Evolutionary conservation across 2,329 filamentous ascomycete genomes (phyloP), one percentile per base, ranked within the genome.

Genomic region (Alternaria burnsii): DNA sequence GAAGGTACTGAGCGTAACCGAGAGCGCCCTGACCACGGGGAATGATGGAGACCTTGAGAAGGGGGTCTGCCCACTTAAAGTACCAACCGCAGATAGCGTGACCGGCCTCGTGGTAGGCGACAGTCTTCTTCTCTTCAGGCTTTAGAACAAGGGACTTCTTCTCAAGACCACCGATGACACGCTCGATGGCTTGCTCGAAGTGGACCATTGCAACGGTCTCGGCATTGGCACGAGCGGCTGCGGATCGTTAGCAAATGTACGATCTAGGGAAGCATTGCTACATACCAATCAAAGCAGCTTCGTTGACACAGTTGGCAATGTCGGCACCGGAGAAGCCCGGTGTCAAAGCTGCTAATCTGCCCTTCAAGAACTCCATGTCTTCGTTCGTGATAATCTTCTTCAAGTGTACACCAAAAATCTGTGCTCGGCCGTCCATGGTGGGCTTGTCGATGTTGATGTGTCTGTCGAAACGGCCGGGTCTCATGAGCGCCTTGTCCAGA

Each of bases 81-180:
- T 91, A 99, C 95, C 95, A 99, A 59, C 95, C 95, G 78, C 95
- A 99, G 78, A 99, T 97, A 66, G 95, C 95, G 79, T 99, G 95
- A 59, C 95, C 95, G 34, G 95, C 95, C 83, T 99, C 95, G 81
- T 99, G 95, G 80, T 99, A 99, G 5, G 95, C 95, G 43, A 98
- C 95, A 14, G 93, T 96, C 77, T 88, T 91, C 87, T 98, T 98
- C 84, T 99, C 95, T 71, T 93, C 88, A 1, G 95, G 94, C 68
- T 90, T 92, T 55, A 99, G 89, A 36, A 99, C 94, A 42, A 98
- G 84, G 0, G 94, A 97, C 82, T 97, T 98, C 87, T 97, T 97
- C 84, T 99, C 95, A 8, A 99, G 86, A 72, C 95, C 95, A 74
- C 94, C 95, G 73, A 99, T 90, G 53, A 98, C 94, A 80, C 95